phyloP scores from a whole-genome alignment of 1,284 basidiomycete species.

The Melampsora americana region DNA sequence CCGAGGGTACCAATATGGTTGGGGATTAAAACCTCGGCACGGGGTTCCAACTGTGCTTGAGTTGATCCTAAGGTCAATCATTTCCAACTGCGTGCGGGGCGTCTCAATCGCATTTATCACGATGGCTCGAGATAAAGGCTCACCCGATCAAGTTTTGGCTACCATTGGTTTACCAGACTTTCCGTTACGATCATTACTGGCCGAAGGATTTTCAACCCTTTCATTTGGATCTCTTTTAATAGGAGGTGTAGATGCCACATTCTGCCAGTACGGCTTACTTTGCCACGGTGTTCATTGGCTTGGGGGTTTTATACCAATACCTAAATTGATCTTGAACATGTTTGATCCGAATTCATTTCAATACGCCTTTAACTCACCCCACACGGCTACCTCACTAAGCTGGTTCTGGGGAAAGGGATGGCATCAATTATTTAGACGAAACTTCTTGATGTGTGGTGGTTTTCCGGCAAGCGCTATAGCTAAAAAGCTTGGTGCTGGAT shows the following conservation, averaged over 20 bases:
- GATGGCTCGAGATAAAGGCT: conserved; percentile 6
- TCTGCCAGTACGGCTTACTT: not conserved
- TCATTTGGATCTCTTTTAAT: conserved; percentile 12
- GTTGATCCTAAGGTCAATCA: not conserved
- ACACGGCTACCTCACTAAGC: conserved; percentile 58
- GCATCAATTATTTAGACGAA: conserved; percentile 54
- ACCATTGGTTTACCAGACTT: conserved; percentile 12
- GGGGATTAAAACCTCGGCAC: conserved; percentile 6
- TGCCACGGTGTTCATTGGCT: conserved; percentile 14
- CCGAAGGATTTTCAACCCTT: conserved; percentile 11
- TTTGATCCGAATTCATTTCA: conserved; percentile 8
- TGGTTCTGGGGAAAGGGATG: conserved; percentile 60
- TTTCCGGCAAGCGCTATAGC: conserved; percentile 21
- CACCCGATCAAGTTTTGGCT: conserved; percentile 10
- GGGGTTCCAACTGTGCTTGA: not conserved
- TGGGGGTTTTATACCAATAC: not conserved
- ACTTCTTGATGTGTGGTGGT: conserved; percentile 26
- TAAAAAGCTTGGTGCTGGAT: conserved; percentile 15
- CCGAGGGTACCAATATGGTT: conserved; percentile 28
- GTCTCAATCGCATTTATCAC: conserved; percentile 8
- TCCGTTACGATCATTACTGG: conserved; percentile 7
- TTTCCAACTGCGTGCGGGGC: conserved; percentile 1
- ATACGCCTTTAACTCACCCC: too few relatives aligned
- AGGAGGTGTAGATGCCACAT: conserved; percentile 6
- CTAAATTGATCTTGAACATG: conserved; percentile 12